Evolutionary conservation across 129 eudicot species (phyloP), one percentile per base, ranked within the genome.

Genomic region (Flaveria trinervia): DNA sequence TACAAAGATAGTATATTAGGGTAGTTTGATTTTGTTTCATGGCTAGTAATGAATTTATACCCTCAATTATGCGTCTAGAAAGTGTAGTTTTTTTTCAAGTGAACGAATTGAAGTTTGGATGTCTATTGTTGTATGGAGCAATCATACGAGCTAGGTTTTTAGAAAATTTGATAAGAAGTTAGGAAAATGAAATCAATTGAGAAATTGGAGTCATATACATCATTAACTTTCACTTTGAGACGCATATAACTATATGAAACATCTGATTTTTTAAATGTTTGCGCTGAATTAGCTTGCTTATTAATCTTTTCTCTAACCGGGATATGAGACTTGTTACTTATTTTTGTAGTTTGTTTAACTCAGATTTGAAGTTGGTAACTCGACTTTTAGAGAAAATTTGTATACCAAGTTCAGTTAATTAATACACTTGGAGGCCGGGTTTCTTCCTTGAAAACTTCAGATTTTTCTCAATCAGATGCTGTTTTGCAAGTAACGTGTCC

Each of bases 311-410:
- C 36, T 30, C 33, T 68, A 55, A 69, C 46, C 44, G 10, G 74
- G 74, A 39, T 67, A 68, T 9, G 44, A n/a, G 11, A 8, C 60
- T 77, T 74, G 79, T 74, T 56, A 77, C 81, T 78, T 78, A 78
- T 57, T 30, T 7, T 44, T 57, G 43, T 57, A 78, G 25, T 72
- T 16, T 79, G 30, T 64, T 59, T 50, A 72, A 72, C 46, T 41
- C 68, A 72, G 83, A 64, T 72, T 50, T 73, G 22, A 79, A 62
- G 78, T 26, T 72, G 67, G 49, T 22, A 79, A 54, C 77, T 72
- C 68, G 56, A 64, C 50, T n/a, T 20, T 9, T 61, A 25, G 65
- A 60, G 77, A 46, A 72, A 65, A 25, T 16, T 41, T 72, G 4
- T 16, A 41, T 43, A 66, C 4, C 74, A 36, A 67, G 46, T 67